Base-by-base conservation (phyloP, 805 yeast species). In the Candida coquimbonensis region DNA sequence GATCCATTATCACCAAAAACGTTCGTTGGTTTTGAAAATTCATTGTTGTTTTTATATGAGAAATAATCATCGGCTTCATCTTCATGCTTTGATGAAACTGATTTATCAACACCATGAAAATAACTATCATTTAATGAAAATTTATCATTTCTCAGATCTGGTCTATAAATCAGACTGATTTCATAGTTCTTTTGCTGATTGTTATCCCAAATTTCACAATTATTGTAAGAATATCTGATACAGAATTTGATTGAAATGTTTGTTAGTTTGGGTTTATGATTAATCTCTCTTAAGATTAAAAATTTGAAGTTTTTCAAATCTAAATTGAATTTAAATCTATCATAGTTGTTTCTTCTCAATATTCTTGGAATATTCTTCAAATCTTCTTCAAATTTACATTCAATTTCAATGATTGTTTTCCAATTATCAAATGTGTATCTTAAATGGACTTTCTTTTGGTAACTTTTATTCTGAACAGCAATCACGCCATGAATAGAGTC, bases 351-450 rank as follows among this genome's bases (percentile, higher is more conserved):
- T 16, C 66, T 60, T 48, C 70, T 70, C 50, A 81, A 63, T 7
- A 73, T 61, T 36, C 71, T 59, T 7, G 83, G 80, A 1, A 73
- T 57, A 7, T 29, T 46, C 26, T 42, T 45, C 7, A 25, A 8
- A 48, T 83, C 87, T 4, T 76, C 73, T 3, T 74, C 70, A 64
- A 77, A 88, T 4, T 59, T 52, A 5, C 90, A 84, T 37, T 78
- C 80, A 31, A 83, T 75, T 59, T 85, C 91, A 37, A 79, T 72
- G 21, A 81, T 77, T 0, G 95, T 81, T 38, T 67, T 68, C 98
- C 98, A 90, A 55, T 72, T 66, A 61, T 91, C 88, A 51, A 80
- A 69, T 0, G 96, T 78, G 65, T 87, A 90, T 45, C 89, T 72
- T 14, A 86, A 74, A 14, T 78, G 74, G 17, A 91, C 83, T 26